Evolutionary conservation across 2,329 filamentous ascomycete species (phyloP).

Genomic region (Trichoderma arundinaceum): DNA sequence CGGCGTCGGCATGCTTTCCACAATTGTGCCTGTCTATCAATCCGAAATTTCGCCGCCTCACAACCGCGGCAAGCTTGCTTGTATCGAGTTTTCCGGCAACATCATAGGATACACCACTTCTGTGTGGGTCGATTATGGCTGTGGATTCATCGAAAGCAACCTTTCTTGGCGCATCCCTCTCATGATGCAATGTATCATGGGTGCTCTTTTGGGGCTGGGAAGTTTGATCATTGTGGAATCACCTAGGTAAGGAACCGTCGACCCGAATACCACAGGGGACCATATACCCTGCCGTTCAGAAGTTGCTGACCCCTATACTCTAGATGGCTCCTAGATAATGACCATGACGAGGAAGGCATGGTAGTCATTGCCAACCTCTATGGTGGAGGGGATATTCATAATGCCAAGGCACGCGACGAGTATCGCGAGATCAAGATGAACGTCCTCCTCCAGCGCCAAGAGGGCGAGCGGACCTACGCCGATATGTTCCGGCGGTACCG

Average conservation of each 20-base stretch:
- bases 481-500: slow-evolving; percentile 96
- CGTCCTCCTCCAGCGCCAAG: slow-evolving; percentile 88
- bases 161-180: slow-evolving; percentile 90
- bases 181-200: slow-evolving; percentile 94
- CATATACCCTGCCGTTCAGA: background rate
- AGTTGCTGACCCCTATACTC: background rate
- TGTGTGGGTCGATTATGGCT: slow-evolving; percentile 98
- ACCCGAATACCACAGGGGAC: background rate
- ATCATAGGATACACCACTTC: slow-evolving; percentile 95
- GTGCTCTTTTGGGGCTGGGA: slow-evolving; percentile 79
- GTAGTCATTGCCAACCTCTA: slow-evolving; percentile 98
- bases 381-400: slow-evolving; percentile 92
- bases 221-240: slow-evolving; percentile 96
- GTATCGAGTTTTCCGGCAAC: slow-evolving; percentile 98
- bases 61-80: slow-evolving; percentile 92
- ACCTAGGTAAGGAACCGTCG: slow-evolving; percentile 68
- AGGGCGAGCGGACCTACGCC: slow-evolving; percentile 86
- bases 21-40: slow-evolving; percentile 92
- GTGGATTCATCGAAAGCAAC: slow-evolving; percentile 84
- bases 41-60: slow-evolving; percentile 96
- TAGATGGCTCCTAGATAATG: slow-evolving; percentile 96
- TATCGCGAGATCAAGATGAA: slow-evolving; percentile 99
- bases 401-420: slow-evolving; percentile 89
- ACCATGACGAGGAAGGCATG: slow-evolving; percentile 97
- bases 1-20: slow-evolving; percentile 85